These are phyloP conservation scores for Hypholoma fasciculare DNA, from an alignment of 768 basidiomycete species.

Conservation along the genomic window DNA sequence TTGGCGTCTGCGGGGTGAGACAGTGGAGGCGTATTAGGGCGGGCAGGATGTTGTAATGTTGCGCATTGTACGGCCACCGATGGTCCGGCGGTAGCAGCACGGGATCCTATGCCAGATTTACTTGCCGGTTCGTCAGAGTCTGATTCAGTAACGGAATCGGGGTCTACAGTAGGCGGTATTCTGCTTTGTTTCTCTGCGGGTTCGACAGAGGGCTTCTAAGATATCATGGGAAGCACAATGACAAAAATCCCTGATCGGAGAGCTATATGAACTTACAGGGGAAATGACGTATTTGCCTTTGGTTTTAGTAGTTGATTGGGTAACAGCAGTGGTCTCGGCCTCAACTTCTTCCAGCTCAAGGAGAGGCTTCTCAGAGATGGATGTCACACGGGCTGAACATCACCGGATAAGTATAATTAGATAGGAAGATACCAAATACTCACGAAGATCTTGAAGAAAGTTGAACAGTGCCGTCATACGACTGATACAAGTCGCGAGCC, in stretches of 20 bases:
- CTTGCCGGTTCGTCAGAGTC: slow-evolving; percentile 29
- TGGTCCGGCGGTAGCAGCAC: slow-evolving; percentile 5
- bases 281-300: slow-evolving; percentile 2
- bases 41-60: slow-evolving; percentile 6
- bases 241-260: too few species aligned
- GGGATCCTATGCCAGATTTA: neutral
- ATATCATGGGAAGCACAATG: too few species aligned
- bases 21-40: slow-evolving; percentile 7
- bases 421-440: slow-evolving; percentile 28
- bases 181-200: too few species aligned
- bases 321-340: slow-evolving; percentile 8
- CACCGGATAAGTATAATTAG: slow-evolving; percentile 13
- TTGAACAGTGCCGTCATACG: slow-evolving; percentile 76
- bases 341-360: slow-evolving; percentile 27
- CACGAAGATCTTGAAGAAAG: slow-evolving; percentile 65
- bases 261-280: slow-evolving; percentile 14
- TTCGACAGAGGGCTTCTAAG: too few species aligned
- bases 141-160: slow-evolving; percentile 50
- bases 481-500: slow-evolving; percentile 62
- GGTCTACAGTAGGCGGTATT: slow-evolving; percentile 16
- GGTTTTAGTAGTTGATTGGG: slow-evolving; percentile 6
- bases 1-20: slow-evolving; percentile 16
- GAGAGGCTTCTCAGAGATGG: slow-evolving; percentile 44
- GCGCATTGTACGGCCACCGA: slow-evolving; percentile 1
- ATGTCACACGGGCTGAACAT: slow-evolving; percentile 50